Conservation (phyloP, 208 protist genomes). For the Crithidia acanthocephali region DNA sequence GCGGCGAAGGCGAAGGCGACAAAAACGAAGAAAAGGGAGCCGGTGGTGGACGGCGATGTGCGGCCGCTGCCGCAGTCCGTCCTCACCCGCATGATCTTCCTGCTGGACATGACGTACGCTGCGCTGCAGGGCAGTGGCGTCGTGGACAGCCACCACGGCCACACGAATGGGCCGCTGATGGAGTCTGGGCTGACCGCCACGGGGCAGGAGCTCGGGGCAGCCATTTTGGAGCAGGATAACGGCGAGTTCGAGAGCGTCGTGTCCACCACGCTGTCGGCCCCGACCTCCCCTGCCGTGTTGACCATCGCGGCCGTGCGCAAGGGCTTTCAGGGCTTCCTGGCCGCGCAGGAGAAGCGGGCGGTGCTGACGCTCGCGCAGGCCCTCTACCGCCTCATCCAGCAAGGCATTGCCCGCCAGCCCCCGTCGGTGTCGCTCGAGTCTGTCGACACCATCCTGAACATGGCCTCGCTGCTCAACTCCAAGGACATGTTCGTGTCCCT, state of each 20-base stretch:
- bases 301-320: slow-evolving; percentile 46
- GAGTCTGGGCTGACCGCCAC: slow-evolving; percentile 31
- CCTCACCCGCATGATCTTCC: slow-evolving; percentile 38
- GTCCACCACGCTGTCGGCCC: slow-evolving; percentile 27
- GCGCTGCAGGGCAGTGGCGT: slow-evolving; percentile 23
- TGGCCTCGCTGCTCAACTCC: slow-evolving; percentile 64
- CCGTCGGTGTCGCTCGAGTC: slow-evolving; percentile 32
- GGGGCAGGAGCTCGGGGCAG: slow-evolving; percentile 19
- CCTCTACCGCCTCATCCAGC: slow-evolving; percentile 44
- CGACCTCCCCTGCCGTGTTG: slow-evolving; percentile 30
- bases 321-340: slow-evolving; percentile 66
- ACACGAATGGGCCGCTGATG: slow-evolving; percentile 21
- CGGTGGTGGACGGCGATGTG: slow-evolving; percentile 5
- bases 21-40: slow-evolving; percentile 3
- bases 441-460: slow-evolving; percentile 73
- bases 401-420: slow-evolving; percentile 17
- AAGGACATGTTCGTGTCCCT: slow-evolving; percentile 65
- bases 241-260: slow-evolving; percentile 31
- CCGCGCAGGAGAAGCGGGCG: slow-evolving; percentile 40
- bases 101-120: slow-evolving; percentile 45
- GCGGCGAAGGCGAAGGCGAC: neutral
- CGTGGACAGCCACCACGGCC: neutral
- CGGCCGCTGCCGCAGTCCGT: slow-evolving; percentile 32
- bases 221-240: slow-evolving; percentile 26
- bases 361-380: slow-evolving; percentile 62